Evolutionary conservation across 1,139 yeast species (phyloP).

Genomic region (Debaryomyces sp.): DNA sequence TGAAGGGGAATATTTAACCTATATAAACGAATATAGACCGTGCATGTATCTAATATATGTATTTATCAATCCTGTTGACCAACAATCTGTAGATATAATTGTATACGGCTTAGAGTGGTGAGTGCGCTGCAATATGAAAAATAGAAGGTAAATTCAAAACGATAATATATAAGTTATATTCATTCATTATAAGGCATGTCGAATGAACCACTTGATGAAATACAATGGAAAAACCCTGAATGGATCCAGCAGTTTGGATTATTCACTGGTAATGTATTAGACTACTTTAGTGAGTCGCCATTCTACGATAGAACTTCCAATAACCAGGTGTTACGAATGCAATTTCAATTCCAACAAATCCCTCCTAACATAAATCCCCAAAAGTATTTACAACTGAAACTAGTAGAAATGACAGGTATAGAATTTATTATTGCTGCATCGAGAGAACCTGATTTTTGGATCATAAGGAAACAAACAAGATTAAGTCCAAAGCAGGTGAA

Average conservation of each 20-base stretch:
- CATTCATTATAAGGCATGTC: slow-evolving; percentile 11
- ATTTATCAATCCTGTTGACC: not conserved
- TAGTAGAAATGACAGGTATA: slow-evolving; percentile 78
- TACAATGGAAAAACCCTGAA: slow-evolving; percentile 97
- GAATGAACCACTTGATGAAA: slow-evolving; percentile 66
- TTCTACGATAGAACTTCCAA: slow-evolving; percentile 93
- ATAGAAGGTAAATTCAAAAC: not conserved
- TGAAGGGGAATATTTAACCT: not conserved
- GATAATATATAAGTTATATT: not conserved
- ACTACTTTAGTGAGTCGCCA: slow-evolving; percentile 91
- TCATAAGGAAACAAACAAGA: slow-evolving; percentile 79
- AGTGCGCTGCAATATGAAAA: slow-evolving; percentile 4
- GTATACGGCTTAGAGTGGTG: not conserved
- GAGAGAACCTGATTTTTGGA: slow-evolving; percentile 92
- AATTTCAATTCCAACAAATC: slow-evolving; percentile 77
- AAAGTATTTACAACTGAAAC: slow-evolving; percentile 53
- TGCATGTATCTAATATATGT: not conserved
- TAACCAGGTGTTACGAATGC: slow-evolving; percentile 95
- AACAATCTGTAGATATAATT: not conserved
- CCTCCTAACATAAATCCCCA: slow-evolving; percentile 40
- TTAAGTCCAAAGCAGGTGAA: slow-evolving; percentile 34
- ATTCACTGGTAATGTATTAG: slow-evolving; percentile 85
- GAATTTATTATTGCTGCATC: slow-evolving; percentile 79
- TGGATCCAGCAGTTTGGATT: slow-evolving; percentile 91
- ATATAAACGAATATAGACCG: not conserved